Base-by-base conservation (phyloP, 1,139 yeast genomes). In the Geotrichum macrosporum region DNA sequence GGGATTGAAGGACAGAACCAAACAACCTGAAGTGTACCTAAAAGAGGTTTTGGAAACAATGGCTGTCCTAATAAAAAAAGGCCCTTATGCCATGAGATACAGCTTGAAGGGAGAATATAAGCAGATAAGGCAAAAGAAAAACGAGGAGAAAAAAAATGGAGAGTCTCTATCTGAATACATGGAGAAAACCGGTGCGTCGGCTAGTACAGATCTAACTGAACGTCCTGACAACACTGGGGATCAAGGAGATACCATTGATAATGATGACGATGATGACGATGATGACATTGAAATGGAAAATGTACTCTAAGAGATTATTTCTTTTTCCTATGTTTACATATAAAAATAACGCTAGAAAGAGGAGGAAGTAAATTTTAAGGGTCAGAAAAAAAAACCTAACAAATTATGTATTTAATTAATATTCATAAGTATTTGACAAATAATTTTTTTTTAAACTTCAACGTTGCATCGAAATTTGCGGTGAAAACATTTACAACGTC, bases 21-120 rank as follows among this genome's bases (percentile, higher is more conserved):
- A 83, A 61, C 99, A 92, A 70, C 99, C 99, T 1, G 98, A 94
- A 64, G 82, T 85, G 3, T 94, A 86, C 64, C 72, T 92, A 56
- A 88, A 92, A 62, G 96, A 89, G 63, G 84, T 92, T 46, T 72
- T 92, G 46, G 98, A 92, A 52, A 80, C 85, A 41, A 87, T 92
- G 63, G 98, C 98, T 1, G 77, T 79, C 38, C 74, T 92, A 60
- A 89, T 85, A 58, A 88, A 92, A 62, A 87, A 87, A 65, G 99
- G 99, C 18, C 96, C 98, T 0, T 89, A 89, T 63, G 94, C 97
- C 1, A 76, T 89, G 62, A 89, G 86, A 66, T 92, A 89, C 68
- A 82, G 88, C 48, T 71, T 92, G 61, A 86, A 85, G 68, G 92
- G 89, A 5, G 98, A 92, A 67, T 92, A 85, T 67, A 85, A 83